Percentiles rank a stretch among this genome's conserved stretches.
Evolutionary conservation across 495 filamentous ascomycete species (phyloP).

Genomic region (Massariosphaeria phaeospora): DNA sequence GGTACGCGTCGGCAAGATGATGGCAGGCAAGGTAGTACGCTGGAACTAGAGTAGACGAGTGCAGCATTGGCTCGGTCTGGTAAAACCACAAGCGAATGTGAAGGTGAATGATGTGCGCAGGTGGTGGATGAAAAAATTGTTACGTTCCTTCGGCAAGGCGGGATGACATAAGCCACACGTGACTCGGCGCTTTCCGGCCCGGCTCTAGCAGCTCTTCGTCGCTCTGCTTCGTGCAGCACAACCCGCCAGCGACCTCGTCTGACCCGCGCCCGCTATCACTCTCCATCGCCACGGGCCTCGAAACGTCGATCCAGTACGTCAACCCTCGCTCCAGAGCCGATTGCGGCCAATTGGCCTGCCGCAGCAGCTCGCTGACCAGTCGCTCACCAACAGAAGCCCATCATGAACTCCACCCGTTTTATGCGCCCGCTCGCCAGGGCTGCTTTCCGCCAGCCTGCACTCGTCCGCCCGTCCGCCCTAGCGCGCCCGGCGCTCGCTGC

Average conservation of each 20-base stretch:
- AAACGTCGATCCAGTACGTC: slow-evolving; percentile 20
- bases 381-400: slow-evolving; percentile 18
- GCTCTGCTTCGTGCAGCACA: too few species aligned
- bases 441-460: slow-evolving; percentile 29
- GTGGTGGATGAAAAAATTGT: too few species aligned
- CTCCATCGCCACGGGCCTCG: slow-evolving; percentile 21
- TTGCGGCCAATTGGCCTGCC: slow-evolving; percentile 12
- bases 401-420: slow-evolving; percentile 35
- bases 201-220: too few species aligned
- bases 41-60: too few species aligned
- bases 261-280: slow-evolving; percentile 16
- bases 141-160: background rate
- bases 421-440: slow-evolving; percentile 33
- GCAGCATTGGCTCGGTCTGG: too few species aligned
- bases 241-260: too few species aligned
- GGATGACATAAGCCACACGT: background rate
- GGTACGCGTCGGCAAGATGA: too few species aligned
- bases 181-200: slow-evolving; percentile 17
- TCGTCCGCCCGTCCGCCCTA: slow-evolving; percentile 17
- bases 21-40: too few species aligned
- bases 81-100: too few species aligned
- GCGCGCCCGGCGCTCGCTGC: slow-evolving; percentile 27
- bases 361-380: slow-evolving; percentile 12
- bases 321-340: slow-evolving; percentile 3
- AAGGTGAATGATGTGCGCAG: too few species aligned